Evolutionary conservation across 495 filamentous ascomycete genomes (phyloP).

Genomic region (Trichocladium uniseriatum): DNA sequence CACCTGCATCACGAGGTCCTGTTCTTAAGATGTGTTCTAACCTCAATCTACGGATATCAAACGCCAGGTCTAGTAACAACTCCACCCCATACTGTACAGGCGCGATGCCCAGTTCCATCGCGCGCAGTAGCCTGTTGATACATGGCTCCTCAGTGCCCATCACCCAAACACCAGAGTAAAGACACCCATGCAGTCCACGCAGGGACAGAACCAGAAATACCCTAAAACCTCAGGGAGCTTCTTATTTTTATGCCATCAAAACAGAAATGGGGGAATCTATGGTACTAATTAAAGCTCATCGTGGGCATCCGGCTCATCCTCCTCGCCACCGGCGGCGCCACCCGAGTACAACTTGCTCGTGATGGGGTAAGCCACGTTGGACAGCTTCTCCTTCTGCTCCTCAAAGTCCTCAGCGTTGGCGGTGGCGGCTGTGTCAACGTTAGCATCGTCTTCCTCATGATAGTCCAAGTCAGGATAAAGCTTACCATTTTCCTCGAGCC

Average conservation of each 20-base stretch:
- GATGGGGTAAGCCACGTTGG: constrained; percentile 93
- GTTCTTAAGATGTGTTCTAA: no score
- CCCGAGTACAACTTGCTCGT: constrained; percentile 91
- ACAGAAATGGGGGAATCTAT: constrained; percentile 28
- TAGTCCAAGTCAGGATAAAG: background rate
- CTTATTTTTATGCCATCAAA: constrained; percentile 21
- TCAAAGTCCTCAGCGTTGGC: constrained; percentile 91
- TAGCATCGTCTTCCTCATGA: constrained; percentile 9
- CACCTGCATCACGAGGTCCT: no score
- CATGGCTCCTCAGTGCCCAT: no score
- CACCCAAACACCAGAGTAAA: no score
- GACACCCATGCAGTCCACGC: no score
- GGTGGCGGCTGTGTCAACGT: constrained; percentile 46
- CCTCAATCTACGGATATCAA: no score
- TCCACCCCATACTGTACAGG: no score
- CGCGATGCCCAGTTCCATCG: no score
- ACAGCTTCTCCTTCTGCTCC: constrained; percentile 99
- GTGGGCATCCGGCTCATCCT: constrained; percentile 68
- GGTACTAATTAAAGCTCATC: constrained; percentile 71
- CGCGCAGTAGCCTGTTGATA: no score
- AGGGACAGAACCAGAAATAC: no score
- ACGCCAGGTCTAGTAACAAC: no score
- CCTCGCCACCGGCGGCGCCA: constrained; percentile 50
- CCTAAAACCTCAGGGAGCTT: no score
- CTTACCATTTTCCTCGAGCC: constrained; percentile 82